Conservation (phyloP, 805 yeast genomes). For the Pichia rugopelliculosa region DNA sequence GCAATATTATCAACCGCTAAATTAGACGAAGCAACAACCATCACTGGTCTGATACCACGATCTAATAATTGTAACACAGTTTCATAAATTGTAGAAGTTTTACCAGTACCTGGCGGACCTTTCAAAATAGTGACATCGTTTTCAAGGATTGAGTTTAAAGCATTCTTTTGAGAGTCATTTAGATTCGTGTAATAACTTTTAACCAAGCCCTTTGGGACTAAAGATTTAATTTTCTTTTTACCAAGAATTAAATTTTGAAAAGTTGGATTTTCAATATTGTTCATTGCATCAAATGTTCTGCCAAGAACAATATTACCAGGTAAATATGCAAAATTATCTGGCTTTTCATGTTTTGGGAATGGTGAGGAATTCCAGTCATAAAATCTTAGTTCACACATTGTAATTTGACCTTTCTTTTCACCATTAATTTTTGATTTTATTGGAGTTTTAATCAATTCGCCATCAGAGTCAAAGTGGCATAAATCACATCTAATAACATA, state of each 20-base stretch:
- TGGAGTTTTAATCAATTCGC: background rate
- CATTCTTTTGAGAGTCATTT: constrained; percentile 65
- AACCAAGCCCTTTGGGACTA: background rate
- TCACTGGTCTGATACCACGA: constrained; percentile 49
- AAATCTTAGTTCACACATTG: constrained; percentile 40
- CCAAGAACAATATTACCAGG: constrained; percentile 60
- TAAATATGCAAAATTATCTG: constrained; percentile 32
- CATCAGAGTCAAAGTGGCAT: constrained; percentile 19
- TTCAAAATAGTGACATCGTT: constrained; percentile 50
- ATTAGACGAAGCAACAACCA: constrained; percentile 69
- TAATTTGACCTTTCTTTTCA: constrained; percentile 5
- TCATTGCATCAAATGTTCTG: constrained; percentile 60
- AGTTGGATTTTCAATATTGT: constrained; percentile 44
- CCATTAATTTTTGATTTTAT: constrained; percentile 4
- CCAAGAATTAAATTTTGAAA: constrained; percentile 32
- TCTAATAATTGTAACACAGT: constrained; percentile 65
- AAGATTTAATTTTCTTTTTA: constrained; percentile 30
- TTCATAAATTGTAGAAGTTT: constrained; percentile 78
- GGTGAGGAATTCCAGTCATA: constrained; percentile 47
- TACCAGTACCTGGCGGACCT: constrained; percentile 80
- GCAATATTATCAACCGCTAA: constrained; percentile 72
- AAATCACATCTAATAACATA: constrained; percentile 35
- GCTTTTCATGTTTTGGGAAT: constrained; percentile 19
- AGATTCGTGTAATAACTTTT: constrained; percentile 20
- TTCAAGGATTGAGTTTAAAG: constrained; percentile 64